Evolutionary conservation across 1,284 basidiomycete genomes (phyloP).

Genomic region (Thelephora terrestris): DNA sequence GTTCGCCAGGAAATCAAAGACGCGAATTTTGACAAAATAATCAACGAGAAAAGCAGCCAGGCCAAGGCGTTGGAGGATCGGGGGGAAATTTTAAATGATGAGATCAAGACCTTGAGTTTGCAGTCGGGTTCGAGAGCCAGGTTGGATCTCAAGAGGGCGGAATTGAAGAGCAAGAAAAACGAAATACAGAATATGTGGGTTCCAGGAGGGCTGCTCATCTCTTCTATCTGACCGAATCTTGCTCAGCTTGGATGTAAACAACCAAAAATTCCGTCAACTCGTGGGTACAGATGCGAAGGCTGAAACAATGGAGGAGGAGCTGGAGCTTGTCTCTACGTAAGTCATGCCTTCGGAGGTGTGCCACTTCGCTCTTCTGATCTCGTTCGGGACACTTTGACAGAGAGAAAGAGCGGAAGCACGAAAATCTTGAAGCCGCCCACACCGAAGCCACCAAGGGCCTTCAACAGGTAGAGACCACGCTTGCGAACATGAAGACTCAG

Average conservation of each 20-base stretch:
- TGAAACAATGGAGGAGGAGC: slow-evolving; percentile 64
- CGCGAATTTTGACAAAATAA: slow-evolving; percentile 59
- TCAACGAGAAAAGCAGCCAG: slow-evolving; percentile 50
- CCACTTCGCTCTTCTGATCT: slow-evolving; percentile 3
- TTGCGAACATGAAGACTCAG: slow-evolving; percentile 48
- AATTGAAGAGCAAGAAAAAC: slow-evolving; percentile 52
- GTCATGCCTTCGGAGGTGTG: slow-evolving; percentile 14
- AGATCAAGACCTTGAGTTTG: slow-evolving; percentile 64
- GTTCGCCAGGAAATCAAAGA: slow-evolving; percentile 48
- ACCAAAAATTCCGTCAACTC: slow-evolving; percentile 53
- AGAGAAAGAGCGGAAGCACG: slow-evolving; percentile 55
- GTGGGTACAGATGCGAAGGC: slow-evolving; percentile 47
- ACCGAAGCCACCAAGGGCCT: slow-evolving; percentile 42
- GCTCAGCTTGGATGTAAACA: slow-evolving; percentile 50
- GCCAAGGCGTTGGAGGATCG: slow-evolving; percentile 57
- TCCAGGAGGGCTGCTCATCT: background rate
- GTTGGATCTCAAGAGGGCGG: slow-evolving; percentile 66
- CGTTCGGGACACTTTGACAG: slow-evolving; percentile 25
- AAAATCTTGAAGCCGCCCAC: slow-evolving; percentile 42
- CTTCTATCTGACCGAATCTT: slow-evolving; percentile 4
- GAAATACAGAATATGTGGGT: slow-evolving; percentile 65
- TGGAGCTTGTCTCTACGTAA: slow-evolving; percentile 51
- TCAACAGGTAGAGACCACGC: slow-evolving; percentile 51
- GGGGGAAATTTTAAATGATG: slow-evolving; percentile 62
- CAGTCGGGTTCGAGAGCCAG: slow-evolving; percentile 82